Evolutionary conservation across 2,329 filamentous ascomycete species (phyloP), one percentile per base, ranked within the genome.

Genomic region (Fusarium xylarioides): DNA sequence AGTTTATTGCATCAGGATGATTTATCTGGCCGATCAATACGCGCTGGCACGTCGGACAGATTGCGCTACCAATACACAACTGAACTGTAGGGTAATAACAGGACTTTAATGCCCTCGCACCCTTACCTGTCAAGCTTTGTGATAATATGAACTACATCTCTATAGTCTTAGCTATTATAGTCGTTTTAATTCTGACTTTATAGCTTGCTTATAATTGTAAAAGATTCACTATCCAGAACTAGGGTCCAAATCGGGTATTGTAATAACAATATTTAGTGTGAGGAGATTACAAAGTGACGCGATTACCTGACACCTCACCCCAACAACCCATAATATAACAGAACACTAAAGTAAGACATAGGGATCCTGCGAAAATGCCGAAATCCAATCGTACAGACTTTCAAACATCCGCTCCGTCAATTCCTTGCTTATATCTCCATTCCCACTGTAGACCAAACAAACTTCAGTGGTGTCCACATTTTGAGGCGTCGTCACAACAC

Each of bases 401-500:
- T 63, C 43, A 56, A 75, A 70, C 9, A 72, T 44, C 19, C 70
- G 11, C 15, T 74, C 37, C 18, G 57, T 54, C 23, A 66, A 52
- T 4, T n/a, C 40, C 19, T n/a, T 7, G 3, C 40, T 54, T 18
- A 62, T 32, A 34, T 15, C 30, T 23, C 71, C 56, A 12, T 70
- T 68, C 14, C 47, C 30, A 15, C 65, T 52, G 30, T 73, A 77
- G 14, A 75, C 37, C 37, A 77, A 58, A 38, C 75, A 77, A 2
- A 77, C 66, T 18, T 77, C 75, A 11, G 65, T 66, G 8, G 14
- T 70, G 8, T 50, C 47, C 0, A 46, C 38, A 34, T 70, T 54
- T 4, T 58, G 56, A 10, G 75, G 75, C 4, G 75, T 77, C 7
- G 75, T 77, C 11, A 77, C 70, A 21, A 77, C 63, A 18, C 74